Conservation (phyloP, 179 eudicot species). For the Pouteria campechiana region DNA sequence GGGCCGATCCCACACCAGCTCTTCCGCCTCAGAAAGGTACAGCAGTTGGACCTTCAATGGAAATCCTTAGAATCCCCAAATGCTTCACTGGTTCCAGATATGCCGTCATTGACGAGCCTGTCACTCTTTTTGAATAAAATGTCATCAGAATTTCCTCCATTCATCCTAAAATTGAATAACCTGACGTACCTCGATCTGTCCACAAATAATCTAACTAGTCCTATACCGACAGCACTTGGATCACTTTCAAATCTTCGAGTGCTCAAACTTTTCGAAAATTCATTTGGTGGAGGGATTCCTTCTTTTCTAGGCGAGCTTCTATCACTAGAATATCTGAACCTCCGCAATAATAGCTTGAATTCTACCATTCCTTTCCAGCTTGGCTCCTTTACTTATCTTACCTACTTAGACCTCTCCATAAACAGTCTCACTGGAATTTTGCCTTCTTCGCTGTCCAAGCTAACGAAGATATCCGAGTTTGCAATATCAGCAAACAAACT, state of each 20-base stretch:
- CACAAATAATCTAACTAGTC: constrained; percentile 9
- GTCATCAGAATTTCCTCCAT: constrained; percentile 43
- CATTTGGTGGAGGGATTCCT: constrained; percentile 38
- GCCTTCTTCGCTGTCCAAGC: constrained; percentile 44
- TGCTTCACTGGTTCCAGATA: constrained; percentile 35
- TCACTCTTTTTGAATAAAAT: constrained; percentile 24
- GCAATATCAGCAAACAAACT: constrained; percentile 39
- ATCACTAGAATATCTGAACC: constrained; percentile 30
- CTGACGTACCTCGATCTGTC: constrained; percentile 58
- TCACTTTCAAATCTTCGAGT: too few relatives aligned
- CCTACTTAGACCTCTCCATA: constrained; percentile 30
- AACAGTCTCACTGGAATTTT: constrained; percentile 39
- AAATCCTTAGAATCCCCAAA: constrained; percentile 40
- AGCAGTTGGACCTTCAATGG: constrained; percentile 32
- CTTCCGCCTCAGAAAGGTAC: constrained; percentile 21
- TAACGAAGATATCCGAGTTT: constrained; percentile 26
- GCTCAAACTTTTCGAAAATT: too few relatives aligned
- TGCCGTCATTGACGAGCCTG: constrained; percentile 39
- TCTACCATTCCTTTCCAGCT: constrained; percentile 56
- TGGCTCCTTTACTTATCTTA: constrained; percentile 49
- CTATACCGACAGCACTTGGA: too few relatives aligned
- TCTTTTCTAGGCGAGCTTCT: constrained; percentile 47
- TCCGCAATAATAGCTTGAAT: constrained; percentile 24
- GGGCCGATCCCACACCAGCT: constrained; percentile 55
- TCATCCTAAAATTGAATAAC: constrained; percentile 26